Evolutionary conservation across 768 basidiomycete genomes (phyloP).

Genomic region (Phaffia tasmanica): DNA sequence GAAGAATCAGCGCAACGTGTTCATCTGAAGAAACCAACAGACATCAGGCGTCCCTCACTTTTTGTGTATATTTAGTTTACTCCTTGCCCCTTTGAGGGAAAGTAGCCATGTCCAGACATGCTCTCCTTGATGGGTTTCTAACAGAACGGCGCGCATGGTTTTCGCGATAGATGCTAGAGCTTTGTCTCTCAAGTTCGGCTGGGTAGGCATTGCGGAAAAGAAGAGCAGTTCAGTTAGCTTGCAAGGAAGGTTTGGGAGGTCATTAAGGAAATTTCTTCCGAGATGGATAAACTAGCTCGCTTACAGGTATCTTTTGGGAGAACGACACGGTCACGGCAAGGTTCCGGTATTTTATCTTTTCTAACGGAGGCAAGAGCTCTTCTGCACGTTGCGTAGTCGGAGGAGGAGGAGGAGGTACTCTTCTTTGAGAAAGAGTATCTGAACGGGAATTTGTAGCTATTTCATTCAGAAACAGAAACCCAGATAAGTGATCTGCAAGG

Average conservation of each 20-base stretch:
- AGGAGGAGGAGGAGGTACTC: not conserved
- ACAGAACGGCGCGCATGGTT: conserved; percentile 1
- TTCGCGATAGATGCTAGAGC: conserved; percentile 8
- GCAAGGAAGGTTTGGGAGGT: not conserved
- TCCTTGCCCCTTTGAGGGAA: not conserved
- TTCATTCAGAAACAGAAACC: not conserved
- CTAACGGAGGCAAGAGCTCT: not conserved
- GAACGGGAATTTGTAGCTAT: not conserved
- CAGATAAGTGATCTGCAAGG: not conserved
- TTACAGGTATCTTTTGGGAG: conserved; percentile 15
- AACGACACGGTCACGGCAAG: conserved; percentile 4
- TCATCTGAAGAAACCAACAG: not conserved
- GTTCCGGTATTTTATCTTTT: not conserved
- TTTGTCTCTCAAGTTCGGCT: not conserved
- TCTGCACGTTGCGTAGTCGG: not conserved
- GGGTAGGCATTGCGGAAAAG: not conserved
- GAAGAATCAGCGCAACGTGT: not conserved
- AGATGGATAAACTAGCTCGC: not conserved
- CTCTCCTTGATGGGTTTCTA: not conserved
- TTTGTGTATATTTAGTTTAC: not conserved
- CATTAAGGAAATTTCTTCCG: too few species aligned
- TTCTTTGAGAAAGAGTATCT: not conserved
- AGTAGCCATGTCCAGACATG: conserved; percentile 11
- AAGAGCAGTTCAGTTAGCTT: not conserved
- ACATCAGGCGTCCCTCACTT: not conserved